A percentile compares a stretch with the other conserved stretches of the same genome.
These are phyloP conservation scores for Hyphodiscus hymeniophilus DNA, from an alignment of 495 filamentous ascomycete species.

Conservation along the genomic window DNA sequence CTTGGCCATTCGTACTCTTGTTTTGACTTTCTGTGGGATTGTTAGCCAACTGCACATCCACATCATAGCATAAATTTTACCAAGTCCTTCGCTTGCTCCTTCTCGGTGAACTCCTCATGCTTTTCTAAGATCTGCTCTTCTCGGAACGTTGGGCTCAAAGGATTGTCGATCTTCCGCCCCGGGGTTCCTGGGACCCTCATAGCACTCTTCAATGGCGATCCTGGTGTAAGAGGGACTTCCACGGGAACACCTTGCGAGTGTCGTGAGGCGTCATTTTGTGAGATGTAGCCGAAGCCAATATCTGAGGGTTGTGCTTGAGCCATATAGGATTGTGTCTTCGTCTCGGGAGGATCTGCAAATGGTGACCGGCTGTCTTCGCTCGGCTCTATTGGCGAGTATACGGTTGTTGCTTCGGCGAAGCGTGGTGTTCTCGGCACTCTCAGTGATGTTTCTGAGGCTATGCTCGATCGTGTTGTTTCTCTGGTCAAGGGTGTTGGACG, in stretches of 20 bases:
- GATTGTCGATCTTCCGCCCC: conserved; percentile 51
- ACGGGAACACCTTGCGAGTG: conserved; percentile 28
- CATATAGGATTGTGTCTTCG: conserved; percentile 37
- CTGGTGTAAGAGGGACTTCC: conserved; percentile 52
- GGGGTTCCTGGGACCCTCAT: conserved; percentile 78
- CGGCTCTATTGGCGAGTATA: conserved; percentile 73
- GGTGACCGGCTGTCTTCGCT: conserved; percentile 43
- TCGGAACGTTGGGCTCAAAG: conserved; percentile 79
- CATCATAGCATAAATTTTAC: conserved; percentile 49
- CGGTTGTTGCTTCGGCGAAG: conserved; percentile 83
- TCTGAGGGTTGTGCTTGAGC: conserved; percentile 66
- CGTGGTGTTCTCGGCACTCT: conserved; percentile 70
- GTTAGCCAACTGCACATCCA: conserved; percentile 9
- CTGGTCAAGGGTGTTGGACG: conserved; percentile 39
- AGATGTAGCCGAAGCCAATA: conserved; percentile 87
- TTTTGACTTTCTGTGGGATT: conserved; percentile 73
- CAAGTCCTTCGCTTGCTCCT: conserved; percentile 75
- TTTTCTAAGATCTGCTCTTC: conserved; percentile 81
- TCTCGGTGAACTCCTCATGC: conserved; percentile 67
- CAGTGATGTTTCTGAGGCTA: conserved; percentile 47
- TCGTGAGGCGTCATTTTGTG: conserved; percentile 44
- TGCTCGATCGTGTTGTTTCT: conserved; percentile 35
- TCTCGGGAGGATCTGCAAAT: conserved; percentile 54
- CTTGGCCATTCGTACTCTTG: conserved; percentile 87
- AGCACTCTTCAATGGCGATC: conserved; percentile 74